Evolutionary conservation across 257 asterid species (phyloP), one percentile per base, ranked within the genome.

Genomic region (Capsicum baccatum): DNA sequence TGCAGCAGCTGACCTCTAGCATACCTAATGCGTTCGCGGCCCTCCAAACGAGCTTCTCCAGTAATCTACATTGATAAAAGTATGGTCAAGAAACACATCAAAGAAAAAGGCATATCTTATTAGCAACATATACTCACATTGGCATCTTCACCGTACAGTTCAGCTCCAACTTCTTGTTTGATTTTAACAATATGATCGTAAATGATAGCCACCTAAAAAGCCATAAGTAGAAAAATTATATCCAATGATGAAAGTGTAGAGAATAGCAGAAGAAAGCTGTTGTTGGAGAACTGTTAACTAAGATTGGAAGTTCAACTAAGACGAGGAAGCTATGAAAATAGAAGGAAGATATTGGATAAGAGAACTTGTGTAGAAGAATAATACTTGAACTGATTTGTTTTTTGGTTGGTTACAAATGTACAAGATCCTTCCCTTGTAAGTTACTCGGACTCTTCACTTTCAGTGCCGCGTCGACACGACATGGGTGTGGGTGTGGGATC

Each of bases 1-100:
- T 87, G 94, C 86, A 94, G 86, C 76, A 96, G 91, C 88, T 83
- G 91, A 80, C 94, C 98, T 86, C 91, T 89, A 83, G 93, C 84
- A 86, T 92, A 96, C 48, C 90, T 89, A 85, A 92, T 17, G n/a
- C 62, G n/a, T 54, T 54, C 6, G 14, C 58, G 14, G 58, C 16
- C 62, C 62, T 92, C 98, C 84, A 91, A 90, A 39, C 91, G 90
- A 69, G 97, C 89, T 79, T 92, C 98, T 57, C 95, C 95, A 83
- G 92, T 86, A 83, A 90, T 88, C 98, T 96, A 85, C 74, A 26
- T 86, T 26, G 64, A 17, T 35, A 35, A 33, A 66, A 66, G 73
- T 0, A 33, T 33, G 14, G 39, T 78, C 3, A 33, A 54, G 64
- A 78, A 26, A 78, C 7, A 58, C 8, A 47, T 58, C 0, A 2